phyloP scores from a whole-genome alignment of 257 asterid genomes.

The Perilla frutescens region DNA sequence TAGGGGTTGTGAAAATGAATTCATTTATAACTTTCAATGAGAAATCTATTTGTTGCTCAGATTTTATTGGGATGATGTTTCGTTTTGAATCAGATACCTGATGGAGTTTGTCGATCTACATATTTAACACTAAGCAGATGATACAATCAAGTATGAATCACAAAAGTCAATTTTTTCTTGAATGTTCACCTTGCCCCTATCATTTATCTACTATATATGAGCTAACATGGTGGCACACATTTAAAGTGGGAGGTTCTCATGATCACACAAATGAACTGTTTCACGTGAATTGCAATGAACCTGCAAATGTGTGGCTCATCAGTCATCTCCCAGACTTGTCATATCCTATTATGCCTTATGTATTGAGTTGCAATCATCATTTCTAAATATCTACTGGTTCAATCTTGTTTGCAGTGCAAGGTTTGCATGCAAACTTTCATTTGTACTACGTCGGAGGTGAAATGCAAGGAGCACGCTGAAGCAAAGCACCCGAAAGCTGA shows the following conservation, averaged over 20 bases:
- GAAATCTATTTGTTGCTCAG: not conserved
- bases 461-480: conserved; percentile 94
- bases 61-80: not conserved
- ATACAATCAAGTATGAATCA: not conserved
- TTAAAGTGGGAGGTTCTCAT: not conserved
- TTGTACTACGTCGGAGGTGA: conserved; percentile 94
- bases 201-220: not conserved
- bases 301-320: not conserved
- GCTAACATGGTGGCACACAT: not conserved
- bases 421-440: conserved; percentile 69
- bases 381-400: not conserved
- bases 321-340: not conserved
- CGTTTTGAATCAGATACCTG: not conserved
- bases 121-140: too few species aligned
- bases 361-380: not conserved
- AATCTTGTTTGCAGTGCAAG: conserved; percentile 54
- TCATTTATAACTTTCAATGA: not conserved
- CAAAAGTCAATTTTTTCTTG: not conserved
- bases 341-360: not conserved
- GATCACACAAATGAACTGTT: not conserved
- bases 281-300: not conserved
- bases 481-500: conserved; percentile 92
- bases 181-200: not conserved
- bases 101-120: not conserved
- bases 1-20: not conserved